phyloP scores from a whole-genome alignment of 2,329 filamentous ascomycete species.

The Beauveria sp. region DNA sequence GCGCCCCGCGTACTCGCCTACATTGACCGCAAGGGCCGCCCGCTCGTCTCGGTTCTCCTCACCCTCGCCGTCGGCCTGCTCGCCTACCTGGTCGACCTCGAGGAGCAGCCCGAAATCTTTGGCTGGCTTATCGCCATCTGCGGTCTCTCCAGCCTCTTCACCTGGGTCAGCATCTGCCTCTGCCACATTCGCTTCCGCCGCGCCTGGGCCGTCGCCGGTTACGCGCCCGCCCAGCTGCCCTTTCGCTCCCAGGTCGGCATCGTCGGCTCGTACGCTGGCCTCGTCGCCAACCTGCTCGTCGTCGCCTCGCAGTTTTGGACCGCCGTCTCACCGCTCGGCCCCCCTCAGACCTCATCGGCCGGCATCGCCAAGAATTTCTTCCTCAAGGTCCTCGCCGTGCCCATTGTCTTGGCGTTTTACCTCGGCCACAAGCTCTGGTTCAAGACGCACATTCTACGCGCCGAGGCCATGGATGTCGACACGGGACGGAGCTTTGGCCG shows the following conservation, averaged over 20 bases:
- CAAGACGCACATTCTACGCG: conserved; percentile 52
- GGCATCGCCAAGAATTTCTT: conserved; percentile 54
- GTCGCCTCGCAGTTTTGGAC: conserved; percentile 72
- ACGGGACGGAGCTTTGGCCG: conserved; percentile 50
- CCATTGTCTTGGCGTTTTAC: conserved; percentile 55
- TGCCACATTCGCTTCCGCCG: conserved; percentile 74
- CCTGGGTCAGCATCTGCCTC: conserved; percentile 69
- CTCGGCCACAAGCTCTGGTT: conserved; percentile 61
- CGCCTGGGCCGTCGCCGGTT: conserved; percentile 32
- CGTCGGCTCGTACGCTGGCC: conserved; percentile 66
- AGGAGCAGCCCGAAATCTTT: conserved; percentile 43
- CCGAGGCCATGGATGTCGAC: conserved; percentile 65
- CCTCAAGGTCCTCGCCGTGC: conserved; percentile 52
- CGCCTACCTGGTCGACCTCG: conserved; percentile 34
- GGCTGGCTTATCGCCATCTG: conserved; percentile 57
- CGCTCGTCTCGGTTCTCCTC: conserved; percentile 34
- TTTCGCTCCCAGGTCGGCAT: conserved; percentile 67
- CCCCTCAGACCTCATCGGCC: background rate
- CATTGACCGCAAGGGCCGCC: conserved; percentile 43
- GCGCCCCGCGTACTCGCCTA: conserved; percentile 43
- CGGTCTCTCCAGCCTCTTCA: conserved; percentile 53
- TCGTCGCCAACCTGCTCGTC: conserved; percentile 62
- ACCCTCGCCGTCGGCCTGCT: conserved; percentile 37
- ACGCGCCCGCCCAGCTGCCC: conserved; percentile 61
- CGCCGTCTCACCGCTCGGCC: conserved; percentile 29